Percentiles rank a stretch among this genome's conserved stretches.
phyloP scores from a whole-genome alignment of 2,329 filamentous ascomycete species.

The Colletotrichum plurivorum region DNA sequence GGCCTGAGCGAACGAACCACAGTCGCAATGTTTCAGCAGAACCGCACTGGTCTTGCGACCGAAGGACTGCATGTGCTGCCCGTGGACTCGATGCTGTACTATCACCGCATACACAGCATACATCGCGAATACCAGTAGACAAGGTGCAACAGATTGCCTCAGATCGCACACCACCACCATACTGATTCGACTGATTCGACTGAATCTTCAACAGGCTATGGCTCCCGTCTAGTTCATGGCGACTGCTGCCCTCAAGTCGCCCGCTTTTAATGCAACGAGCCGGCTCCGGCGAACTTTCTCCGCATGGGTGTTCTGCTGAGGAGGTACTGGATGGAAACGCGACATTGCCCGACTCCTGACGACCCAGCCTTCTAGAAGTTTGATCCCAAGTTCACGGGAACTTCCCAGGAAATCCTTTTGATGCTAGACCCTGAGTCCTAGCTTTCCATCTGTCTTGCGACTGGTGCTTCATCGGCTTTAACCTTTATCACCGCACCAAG shows the following conservation, averaged over 20 bases:
- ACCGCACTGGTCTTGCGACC: conserved; percentile 13
- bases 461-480: conserved; percentile 6
- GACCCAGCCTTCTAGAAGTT: conserved; percentile 32
- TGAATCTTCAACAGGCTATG: conserved; percentile 15
- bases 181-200: conserved; percentile 31
- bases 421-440: background rate
- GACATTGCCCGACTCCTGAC: conserved; percentile 24
- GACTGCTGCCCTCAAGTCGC: background rate
- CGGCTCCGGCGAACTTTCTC: conserved; percentile 19
- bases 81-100: background rate
- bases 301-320: conserved; percentile 21
- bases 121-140: background rate
- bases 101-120: background rate
- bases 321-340: conserved; percentile 7
- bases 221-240: background rate
- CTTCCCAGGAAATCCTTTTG: conserved; percentile 4
- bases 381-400: background rate
- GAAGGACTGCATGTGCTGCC: background rate
- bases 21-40: conserved; percentile 34
- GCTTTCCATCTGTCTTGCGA: background rate
- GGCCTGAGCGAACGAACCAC: conserved; percentile 39
- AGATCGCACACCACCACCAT: conserved; percentile 8
- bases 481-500: conserved; percentile 7
- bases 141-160: conserved; percentile 7
- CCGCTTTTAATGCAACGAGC: conserved; percentile 26